Conservation (phyloP, 2,329 filamentous ascomycete genomes). For the Sordariomycetes sp. region DNA sequence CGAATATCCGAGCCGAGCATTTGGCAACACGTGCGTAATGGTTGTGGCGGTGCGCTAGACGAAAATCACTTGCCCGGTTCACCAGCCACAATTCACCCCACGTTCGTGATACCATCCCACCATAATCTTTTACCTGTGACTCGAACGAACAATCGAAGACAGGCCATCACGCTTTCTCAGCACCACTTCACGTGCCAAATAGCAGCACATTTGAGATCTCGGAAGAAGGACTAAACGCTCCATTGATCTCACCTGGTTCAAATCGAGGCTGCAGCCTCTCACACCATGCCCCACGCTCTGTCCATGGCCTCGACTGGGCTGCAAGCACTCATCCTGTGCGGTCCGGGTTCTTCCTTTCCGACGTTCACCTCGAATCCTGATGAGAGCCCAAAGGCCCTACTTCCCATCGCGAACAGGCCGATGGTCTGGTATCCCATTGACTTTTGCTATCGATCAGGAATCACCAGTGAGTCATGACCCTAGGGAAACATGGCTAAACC, state of each 20-base stretch:
- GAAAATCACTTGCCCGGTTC: too few species aligned
- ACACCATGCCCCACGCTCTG: slow-evolving; percentile 64
- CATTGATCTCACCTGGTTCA: too few species aligned
- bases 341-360: slow-evolving; percentile 71
- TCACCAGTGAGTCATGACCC: slow-evolving; percentile 49
- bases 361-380: slow-evolving; percentile 75
- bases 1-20: neutral
- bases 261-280: neutral
- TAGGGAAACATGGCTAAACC: too few species aligned
- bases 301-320: slow-evolving; percentile 67
- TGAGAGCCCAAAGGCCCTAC: slow-evolving; percentile 72
- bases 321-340: slow-evolving; percentile 75
- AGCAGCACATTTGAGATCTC: too few species aligned
- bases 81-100: slow-evolving; percentile 2
- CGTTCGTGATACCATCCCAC: neutral
- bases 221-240: too few species aligned
- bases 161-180: neutral
- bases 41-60: neutral
- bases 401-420: slow-evolving; percentile 75
- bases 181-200: neutral
- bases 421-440: slow-evolving; percentile 89
- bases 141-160: slow-evolving; percentile 10
- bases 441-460: slow-evolving; percentile 74
- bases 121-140: slow-evolving; percentile 9
- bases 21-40: neutral